Percentiles rank a stretch among this genome's conserved stretches.
These are phyloP conservation scores for Salix brachista DNA, from an alignment of 345 rosid species.

Conservation along the genomic window DNA sequence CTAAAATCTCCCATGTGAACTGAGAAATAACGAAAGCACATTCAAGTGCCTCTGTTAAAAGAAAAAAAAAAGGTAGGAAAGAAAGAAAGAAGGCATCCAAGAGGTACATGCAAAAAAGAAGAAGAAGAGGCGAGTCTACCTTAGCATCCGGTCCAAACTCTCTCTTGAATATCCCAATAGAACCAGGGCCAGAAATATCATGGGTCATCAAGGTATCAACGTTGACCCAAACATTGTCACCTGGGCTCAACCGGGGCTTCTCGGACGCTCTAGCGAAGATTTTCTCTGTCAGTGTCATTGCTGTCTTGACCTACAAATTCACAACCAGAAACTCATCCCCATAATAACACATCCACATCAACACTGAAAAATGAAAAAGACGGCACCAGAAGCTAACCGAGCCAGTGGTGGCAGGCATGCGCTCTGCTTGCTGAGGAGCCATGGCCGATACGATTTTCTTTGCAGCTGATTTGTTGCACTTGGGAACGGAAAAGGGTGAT, in stretches of 20 bases:
- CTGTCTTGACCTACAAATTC: slow-evolving; percentile 70
- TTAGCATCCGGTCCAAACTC: slow-evolving; percentile 86
- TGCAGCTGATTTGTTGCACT: slow-evolving; percentile 49
- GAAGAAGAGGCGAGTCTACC: slow-evolving; percentile 26
- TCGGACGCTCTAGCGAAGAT: slow-evolving; percentile 79
- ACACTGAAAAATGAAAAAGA: background rate
- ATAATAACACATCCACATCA: background rate
- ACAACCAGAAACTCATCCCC: background rate
- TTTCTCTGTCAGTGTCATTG: slow-evolving; percentile 97
- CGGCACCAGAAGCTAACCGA: slow-evolving; percentile 21
- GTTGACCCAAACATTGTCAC: slow-evolving; percentile 93
- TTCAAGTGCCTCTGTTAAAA: background rate
- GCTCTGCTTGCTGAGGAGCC: slow-evolving; percentile 72
- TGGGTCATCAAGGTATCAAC: slow-evolving; percentile 94
- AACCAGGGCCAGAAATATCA: slow-evolving; percentile 96
- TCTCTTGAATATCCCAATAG: slow-evolving; percentile 81
- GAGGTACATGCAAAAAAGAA: background rate
- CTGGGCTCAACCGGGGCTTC: slow-evolving; percentile 67
- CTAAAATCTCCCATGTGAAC: too few relatives aligned
- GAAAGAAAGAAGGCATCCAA: background rate
- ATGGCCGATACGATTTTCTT: slow-evolving; percentile 68
- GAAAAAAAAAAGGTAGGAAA: background rate
- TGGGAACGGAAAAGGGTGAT: slow-evolving; percentile 39
- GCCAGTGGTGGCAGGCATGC: slow-evolving; percentile 81
- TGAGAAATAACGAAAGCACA: background rate